Evolutionary conservation across 139 green algal species (phyloP), one percentile per base, ranked within the genome.

Genomic region (Chlamydomonas asymmetrica): DNA sequence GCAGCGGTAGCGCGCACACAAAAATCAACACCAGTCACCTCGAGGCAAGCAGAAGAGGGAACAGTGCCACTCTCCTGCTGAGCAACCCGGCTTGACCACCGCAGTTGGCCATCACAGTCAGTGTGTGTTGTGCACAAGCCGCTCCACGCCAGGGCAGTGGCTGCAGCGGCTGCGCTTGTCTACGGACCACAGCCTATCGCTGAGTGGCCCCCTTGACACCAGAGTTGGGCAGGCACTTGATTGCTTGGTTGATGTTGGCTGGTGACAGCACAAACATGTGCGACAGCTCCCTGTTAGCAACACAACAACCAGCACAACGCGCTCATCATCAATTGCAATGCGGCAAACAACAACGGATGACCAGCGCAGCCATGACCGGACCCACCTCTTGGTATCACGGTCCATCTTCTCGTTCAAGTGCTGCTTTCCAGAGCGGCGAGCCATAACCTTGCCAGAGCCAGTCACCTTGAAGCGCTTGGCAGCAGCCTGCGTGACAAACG

Each of bases 321-420:
- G 22, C 20, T 23, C 32, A 35, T 9, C 25, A 7, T 25, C 8
- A 16, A 27, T 16, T 68, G 62, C 34, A 27, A 43, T 50, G 62
- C 20, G 10, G 10, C 62, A 9, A 31, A 31, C 7, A 43, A 8
- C 22, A 25, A 25, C 10, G 25, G 8, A 16, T 9, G 31, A 7
- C 20, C 32, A 9, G 32, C 29, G 10, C 8, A 9, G 62, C 62
- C 22, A 8, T 68, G 34, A 9, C n/a, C 56, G 13, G n/a, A 80
- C 63, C 9, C 73, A 78, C 39, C 87, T 73, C 74, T 84, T 89
- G 43, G 75, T 32, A 22, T 85, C 73, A 25, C 78, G 76, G 29
- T 25, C 81, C 81, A 84, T 92, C 90, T 97, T 97, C 85, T 96
- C 90, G 74, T 96, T 94, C 67, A 97, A 90, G 79, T 97, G 92